Conservation (phyloP, 2,329 filamentous ascomycete species). For the Esteya vermicola region DNA sequence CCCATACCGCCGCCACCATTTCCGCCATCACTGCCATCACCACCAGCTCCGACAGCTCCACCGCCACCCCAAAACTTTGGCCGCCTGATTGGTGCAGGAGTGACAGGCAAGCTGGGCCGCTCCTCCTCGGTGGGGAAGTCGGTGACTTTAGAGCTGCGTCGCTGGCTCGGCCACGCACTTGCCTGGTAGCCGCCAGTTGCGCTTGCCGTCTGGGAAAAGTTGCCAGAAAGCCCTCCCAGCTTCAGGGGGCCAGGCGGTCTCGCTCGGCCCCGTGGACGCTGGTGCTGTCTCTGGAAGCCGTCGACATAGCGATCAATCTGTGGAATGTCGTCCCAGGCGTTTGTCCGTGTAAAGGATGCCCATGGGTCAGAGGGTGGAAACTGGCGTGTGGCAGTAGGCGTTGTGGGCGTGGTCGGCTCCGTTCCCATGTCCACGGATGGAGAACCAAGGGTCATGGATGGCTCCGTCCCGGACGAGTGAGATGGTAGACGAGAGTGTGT, state of each 20-base stretch:
- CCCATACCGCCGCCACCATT: no score
- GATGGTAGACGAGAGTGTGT: conserved; percentile 1
- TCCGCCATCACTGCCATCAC: conserved; percentile 31
- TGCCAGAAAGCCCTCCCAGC: not conserved
- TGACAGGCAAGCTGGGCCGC: conserved; percentile 78
- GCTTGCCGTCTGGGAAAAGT: not conserved
- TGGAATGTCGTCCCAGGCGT: conserved; percentile 87
- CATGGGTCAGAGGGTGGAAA: conserved; percentile 43
- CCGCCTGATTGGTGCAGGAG: conserved; percentile 65
- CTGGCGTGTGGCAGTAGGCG: conserved; percentile 30
- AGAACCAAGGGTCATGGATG: conserved; percentile 19
- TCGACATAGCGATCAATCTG: conserved; percentile 83
- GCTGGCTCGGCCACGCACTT: no score
- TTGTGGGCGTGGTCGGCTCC: conserved; percentile 32
- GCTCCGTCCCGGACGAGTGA: conserved; percentile 20
- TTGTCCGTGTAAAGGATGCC: conserved; percentile 59
- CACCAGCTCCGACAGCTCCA: conserved; percentile 20
- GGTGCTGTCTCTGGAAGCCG: conserved; percentile 47
- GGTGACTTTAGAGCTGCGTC: conserved; percentile 52
- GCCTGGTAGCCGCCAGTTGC: conserved; percentile 6
- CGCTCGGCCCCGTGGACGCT: conserved; percentile 21
- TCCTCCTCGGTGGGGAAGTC: conserved; percentile 78
- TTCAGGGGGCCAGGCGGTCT: not conserved
- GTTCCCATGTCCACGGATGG: conserved; percentile 22
- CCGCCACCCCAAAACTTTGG: conserved; percentile 50